Base-by-base conservation (phyloP, 345 rosid species). In the Populus nigra region DNA sequence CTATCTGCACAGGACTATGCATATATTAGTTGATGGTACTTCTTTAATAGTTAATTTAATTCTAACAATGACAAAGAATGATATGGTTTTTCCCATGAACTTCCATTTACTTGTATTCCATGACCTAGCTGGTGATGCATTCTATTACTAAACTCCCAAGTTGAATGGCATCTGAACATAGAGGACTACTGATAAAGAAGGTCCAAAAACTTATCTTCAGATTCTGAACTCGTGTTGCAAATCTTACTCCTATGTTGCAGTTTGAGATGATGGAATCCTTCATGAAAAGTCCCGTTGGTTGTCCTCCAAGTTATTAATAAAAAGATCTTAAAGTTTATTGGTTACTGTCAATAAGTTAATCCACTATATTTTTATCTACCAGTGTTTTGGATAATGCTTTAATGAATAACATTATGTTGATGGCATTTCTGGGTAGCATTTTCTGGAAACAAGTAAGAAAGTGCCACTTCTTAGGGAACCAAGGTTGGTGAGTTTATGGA, bases 381-480 rank as follows among this genome's bases (percentile, higher is more conserved):
- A 38, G n/a, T 73, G 76, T 22, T 57, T 57, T 5, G 49, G 31
- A 62, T n/a, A 8, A 22, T 73, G 17, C 57, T 73, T 73, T 62
- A 23, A 23, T 11, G 16, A 39, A 41, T 15, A 39, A 41, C 45
- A 33, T 41, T 4, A 33, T 33, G 5, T 5, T 33, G 36, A 33
- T 33, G 36, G 36, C 36, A 33, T 33, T 33, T 33, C 36, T 33
- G 36, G 4, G 36, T 62, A 73, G 39, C 11, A 4, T 17, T 73
- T 62, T 49, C 1, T 57, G 76, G 39, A 10, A 62, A 43, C 62
- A 23, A 74, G 38, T 55, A 74, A 74, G 73, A 25, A 63, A 33
- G 5, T 33, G 36, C 15, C 22, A 22, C 25, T 62, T 11, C 57
- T 39, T 73, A 11, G 57, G 50, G 0, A 74, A 61, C 76, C 62